phyloP scores from a whole-genome alignment of 495 filamentous ascomycete species.

The Durotheca rogersii region DNA sequence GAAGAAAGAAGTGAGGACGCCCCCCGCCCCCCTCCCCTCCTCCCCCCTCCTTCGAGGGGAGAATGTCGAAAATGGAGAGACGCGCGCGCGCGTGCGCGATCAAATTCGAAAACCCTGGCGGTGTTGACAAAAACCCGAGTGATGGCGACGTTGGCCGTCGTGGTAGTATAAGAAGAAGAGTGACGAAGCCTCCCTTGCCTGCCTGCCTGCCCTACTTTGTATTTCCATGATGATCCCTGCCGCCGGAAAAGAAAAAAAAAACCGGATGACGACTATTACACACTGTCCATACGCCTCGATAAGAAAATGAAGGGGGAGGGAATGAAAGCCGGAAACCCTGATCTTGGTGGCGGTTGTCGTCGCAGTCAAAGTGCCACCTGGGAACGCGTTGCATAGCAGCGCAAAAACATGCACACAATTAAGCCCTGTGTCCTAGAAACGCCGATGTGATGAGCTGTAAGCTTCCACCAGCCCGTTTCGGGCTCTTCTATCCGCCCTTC shows the following conservation, averaged over 20 bases:
- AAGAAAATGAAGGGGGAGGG: conserved; percentile 4
- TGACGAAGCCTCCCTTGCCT: neutral
- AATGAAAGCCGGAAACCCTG: conserved; percentile 3
- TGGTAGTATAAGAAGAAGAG: neutral
- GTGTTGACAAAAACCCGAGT: too few species aligned
- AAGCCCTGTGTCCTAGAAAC: conserved; percentile 17
- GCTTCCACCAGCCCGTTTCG: conserved; percentile 6
- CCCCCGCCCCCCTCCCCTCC: too few species aligned
- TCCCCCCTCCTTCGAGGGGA: too few species aligned
- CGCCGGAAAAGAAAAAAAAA: conserved; percentile 10
- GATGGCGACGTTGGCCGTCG: too few species aligned
- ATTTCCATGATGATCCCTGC: conserved; percentile 18
- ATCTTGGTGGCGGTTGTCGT: conserved; percentile 8
- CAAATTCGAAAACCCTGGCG: neutral
- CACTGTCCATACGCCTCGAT: conserved; percentile 33
- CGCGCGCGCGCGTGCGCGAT: too few species aligned
- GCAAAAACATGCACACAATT: conserved; percentile 14
- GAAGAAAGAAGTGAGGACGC: neutral
- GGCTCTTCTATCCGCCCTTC: too few species aligned
- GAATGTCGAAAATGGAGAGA: too few species aligned
- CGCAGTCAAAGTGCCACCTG: conserved; percentile 11
- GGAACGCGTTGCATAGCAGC: conserved; percentile 11
- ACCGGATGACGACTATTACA: conserved; percentile 14
- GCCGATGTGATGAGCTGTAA: conserved; percentile 6
- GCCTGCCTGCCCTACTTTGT: conserved; percentile 2